phyloP scores from a whole-genome alignment of 169 alveolate genomes.

The Plasmodium ovale region DNA sequence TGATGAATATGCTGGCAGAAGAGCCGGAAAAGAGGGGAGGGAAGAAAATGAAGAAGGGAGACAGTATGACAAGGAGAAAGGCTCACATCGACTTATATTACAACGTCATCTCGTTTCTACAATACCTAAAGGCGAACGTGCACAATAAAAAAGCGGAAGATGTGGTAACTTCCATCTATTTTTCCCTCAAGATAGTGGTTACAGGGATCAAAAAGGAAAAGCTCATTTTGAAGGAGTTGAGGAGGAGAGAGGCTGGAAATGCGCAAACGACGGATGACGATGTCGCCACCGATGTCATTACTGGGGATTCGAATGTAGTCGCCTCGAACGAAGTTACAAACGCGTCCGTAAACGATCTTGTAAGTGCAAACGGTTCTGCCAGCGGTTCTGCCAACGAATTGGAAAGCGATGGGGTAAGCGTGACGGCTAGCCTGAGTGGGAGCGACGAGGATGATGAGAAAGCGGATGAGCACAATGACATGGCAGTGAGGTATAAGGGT shows the following conservation, averaged over 20 bases:
- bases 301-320: no score
- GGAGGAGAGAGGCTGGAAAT: no score
- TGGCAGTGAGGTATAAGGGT: not conserved
- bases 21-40: not conserved
- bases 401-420: no score
- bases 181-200: not conserved
- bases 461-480: not conserved
- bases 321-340: no score
- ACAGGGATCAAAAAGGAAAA: not conserved
- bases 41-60: not conserved
- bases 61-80: conserved; percentile 1
- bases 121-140: conserved; percentile 9
- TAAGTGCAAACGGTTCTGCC: no score
- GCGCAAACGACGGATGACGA: no score
- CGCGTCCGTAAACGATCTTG: no score
- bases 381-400: no score
- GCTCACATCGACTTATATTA: conserved; percentile 1
- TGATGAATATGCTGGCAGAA: conserved; percentile 3
- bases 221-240: no score
- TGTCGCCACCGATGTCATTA: no score
- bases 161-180: not conserved
- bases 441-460: not conserved
- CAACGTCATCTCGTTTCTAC: conserved; percentile 17
- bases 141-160: conserved; percentile 19
- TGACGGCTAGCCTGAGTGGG: no score